Evolutionary conservation across 345 rosid species (phyloP).

Genomic region (Melaleuca quinquenervia): DNA sequence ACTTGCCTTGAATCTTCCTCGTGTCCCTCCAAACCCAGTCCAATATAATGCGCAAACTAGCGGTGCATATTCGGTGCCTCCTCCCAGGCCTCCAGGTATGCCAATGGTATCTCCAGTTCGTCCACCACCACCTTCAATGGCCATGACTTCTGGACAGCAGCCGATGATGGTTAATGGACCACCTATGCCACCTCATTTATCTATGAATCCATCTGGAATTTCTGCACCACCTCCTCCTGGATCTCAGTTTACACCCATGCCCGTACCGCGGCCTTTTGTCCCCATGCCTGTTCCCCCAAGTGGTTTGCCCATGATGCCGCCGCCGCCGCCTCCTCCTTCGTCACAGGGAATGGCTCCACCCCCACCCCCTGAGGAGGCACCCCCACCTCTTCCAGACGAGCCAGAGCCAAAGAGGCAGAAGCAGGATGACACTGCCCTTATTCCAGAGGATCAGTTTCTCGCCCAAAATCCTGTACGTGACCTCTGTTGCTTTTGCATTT

Average conservation of each 20-base stretch:
- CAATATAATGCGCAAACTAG: constrained; percentile 34
- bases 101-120: constrained; percentile 50
- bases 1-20: constrained; percentile 70
- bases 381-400: constrained; percentile 96
- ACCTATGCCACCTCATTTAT: constrained; percentile 38
- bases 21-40: constrained; percentile 41
- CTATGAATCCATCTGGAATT: constrained; percentile 22
- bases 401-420: constrained; percentile 88
- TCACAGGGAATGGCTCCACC: constrained; percentile 63
- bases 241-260: constrained; percentile 49
- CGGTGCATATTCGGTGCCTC: constrained; percentile 36
- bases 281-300: constrained; percentile 24
- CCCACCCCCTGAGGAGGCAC: constrained; percentile 62
- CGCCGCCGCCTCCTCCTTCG: constrained; percentile 52
- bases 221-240: constrained; percentile 77
- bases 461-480: constrained; percentile 54
- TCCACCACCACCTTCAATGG: constrained; percentile 51
- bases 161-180: constrained; percentile 49
- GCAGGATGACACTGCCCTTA: constrained; percentile 70
- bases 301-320: constrained; percentile 46
- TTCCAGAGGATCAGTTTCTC: constrained; percentile 73
- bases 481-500: not conserved
- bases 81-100: constrained; percentile 52
- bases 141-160: constrained; percentile 44
- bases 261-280: constrained; percentile 39